Percentiles rank a stretch among this genome's conserved stretches.
phyloP scores from a whole-genome alignment of 1,284 basidiomycete genomes.

The Ceratobasidium sp. region DNA sequence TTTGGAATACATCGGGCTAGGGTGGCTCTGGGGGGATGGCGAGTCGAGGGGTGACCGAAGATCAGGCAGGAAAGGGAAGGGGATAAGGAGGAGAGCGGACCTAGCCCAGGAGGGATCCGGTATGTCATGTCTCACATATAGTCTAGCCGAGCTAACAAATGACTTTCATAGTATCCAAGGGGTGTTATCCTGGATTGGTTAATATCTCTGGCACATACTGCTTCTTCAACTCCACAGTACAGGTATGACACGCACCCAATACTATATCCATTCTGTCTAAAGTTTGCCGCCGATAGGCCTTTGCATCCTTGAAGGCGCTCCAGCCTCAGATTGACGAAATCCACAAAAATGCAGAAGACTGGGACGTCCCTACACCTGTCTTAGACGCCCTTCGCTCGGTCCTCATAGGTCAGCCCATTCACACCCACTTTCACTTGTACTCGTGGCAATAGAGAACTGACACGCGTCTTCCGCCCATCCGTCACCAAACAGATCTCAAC shows the following conservation, averaged over 20 bases:
- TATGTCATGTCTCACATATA: neutral
- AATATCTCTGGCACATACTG: constrained; percentile 95
- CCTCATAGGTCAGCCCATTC: constrained; percentile 61
- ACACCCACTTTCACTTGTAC: neutral
- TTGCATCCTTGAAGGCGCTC: constrained; percentile 81
- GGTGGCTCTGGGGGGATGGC: constrained; percentile 33
- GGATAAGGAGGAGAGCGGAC: constrained; percentile 35
- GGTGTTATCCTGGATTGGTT: constrained; percentile 82
- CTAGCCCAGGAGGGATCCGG: constrained; percentile 13
- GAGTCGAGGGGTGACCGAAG: constrained; percentile 26
- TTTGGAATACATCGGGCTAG: constrained; percentile 21
- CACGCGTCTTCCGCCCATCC: constrained; percentile 19
- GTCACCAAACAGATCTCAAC: constrained; percentile 65
- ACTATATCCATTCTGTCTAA: constrained; percentile 43
- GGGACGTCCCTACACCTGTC: constrained; percentile 82
- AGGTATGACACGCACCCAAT: constrained; percentile 59
- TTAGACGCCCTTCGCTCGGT: constrained; percentile 76
- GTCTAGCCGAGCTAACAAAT: constrained; percentile 7
- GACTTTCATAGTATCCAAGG: constrained; percentile 46
- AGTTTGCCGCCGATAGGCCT: constrained; percentile 60
- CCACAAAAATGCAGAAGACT: constrained; percentile 71
- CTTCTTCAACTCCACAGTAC: constrained; percentile 92
- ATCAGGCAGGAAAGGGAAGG: constrained; percentile 8
- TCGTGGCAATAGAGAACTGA: constrained; percentile 18
- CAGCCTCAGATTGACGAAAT: constrained; percentile 75